These are phyloP conservation scores for Spathaspora arborariae DNA, from an alignment of 805 yeast genomes.

Conservation along the genomic window DNA sequence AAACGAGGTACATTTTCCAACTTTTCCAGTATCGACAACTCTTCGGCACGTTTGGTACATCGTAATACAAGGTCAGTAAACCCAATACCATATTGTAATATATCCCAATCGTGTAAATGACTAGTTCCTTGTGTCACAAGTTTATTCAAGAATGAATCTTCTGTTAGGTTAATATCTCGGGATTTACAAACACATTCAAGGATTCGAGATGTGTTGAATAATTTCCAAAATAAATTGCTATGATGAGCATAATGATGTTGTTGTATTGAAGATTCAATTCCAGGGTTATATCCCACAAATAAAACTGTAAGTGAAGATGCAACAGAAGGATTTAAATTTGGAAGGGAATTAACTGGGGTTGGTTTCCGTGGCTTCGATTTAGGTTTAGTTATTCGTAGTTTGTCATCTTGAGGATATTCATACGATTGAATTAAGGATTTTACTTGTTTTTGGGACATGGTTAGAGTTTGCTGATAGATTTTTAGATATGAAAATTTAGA, in stretches of 20 bases:
- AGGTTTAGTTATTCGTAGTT: conserved; percentile 2
- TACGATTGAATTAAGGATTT: conserved; percentile 15
- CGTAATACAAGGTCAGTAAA: conserved; percentile 69
- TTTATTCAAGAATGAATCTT: conserved; percentile 12
- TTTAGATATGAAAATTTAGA: too few relatives aligned
- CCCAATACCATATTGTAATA: conserved; percentile 50
- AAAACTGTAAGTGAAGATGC: conserved; percentile 31
- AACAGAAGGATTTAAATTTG: conserved; percentile 33
- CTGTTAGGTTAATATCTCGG: not conserved
- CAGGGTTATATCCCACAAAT: conserved; percentile 74
- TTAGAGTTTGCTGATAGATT: not conserved
- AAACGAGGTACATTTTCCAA: conserved; percentile 50
- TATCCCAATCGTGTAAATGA: conserved; percentile 34
- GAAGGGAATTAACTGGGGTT: conserved; percentile 8
- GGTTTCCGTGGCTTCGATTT: not conserved
- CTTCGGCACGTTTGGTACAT: conserved; percentile 57
- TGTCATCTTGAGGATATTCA: conserved; percentile 8
- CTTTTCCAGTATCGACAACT: conserved; percentile 52
- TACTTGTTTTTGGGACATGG: conserved; percentile 5
- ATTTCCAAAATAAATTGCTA: conserved; percentile 65
- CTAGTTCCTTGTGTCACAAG: conserved; percentile 10
- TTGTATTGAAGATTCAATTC: conserved; percentile 51
- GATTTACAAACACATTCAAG: conserved; percentile 19
- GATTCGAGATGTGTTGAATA: conserved; percentile 51
- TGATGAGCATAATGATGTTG: conserved; percentile 76